A percentile compares a stretch with the other conserved stretches of the same genome.
These are phyloP conservation scores for Wolfiporia cocos DNA, from an alignment of 1,284 basidiomycete species.

Conservation along the genomic window DNA sequence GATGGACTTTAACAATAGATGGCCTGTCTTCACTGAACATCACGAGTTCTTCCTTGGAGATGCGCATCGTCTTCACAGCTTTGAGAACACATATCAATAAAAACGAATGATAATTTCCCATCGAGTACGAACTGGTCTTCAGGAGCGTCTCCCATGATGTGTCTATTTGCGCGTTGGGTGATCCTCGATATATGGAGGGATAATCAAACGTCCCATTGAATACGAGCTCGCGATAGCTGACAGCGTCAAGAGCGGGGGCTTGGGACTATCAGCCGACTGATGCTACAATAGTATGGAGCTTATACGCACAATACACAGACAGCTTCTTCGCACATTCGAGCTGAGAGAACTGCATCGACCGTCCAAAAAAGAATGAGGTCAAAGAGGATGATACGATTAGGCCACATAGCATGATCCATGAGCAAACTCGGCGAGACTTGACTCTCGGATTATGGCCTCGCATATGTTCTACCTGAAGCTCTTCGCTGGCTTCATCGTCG, in stretches of 20 bases:
- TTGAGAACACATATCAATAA: neutral
- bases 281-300: neutral
- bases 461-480: too few species aligned
- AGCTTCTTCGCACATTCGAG: conserved; percentile 26
- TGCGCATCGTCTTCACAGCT: neutral
- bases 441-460: too few species aligned
- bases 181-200: neutral
- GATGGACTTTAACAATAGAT: neutral
- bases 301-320: neutral
- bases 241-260: neutral
- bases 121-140: neutral
- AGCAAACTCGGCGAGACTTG: too few species aligned
- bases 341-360: too few species aligned
- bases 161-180: neutral
- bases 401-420: too few species aligned
- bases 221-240: neutral
- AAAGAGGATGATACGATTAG: too few species aligned
- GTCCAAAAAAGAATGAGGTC: too few species aligned
- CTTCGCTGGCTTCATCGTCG: too few species aligned
- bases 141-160: neutral
- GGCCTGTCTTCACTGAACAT: neutral
- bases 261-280: neutral
- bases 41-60: neutral
- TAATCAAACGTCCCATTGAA: neutral
- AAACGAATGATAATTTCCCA: neutral